These are phyloP conservation scores for Irpex lacteus DNA, from an alignment of 1,284 basidiomycete genomes.

Conservation along the genomic window DNA sequence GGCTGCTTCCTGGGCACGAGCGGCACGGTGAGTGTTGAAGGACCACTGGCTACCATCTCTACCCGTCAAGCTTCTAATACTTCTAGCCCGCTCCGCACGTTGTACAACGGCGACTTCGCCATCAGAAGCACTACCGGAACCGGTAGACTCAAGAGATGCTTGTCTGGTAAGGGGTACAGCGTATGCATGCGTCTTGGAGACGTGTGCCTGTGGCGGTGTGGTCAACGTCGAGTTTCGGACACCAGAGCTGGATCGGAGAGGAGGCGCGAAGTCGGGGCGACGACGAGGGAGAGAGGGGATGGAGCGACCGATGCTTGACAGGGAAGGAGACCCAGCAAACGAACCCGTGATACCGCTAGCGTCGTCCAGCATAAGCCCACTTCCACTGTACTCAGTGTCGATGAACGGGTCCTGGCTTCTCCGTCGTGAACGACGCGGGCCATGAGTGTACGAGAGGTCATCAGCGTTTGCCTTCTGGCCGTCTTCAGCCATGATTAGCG, in stretches of 20 bases:
- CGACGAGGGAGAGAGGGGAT: slow-evolving; percentile 63
- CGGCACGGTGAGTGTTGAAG: slow-evolving; percentile 16
- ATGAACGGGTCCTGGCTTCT: slow-evolving; percentile 35
- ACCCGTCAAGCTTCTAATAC: slow-evolving; percentile 42
- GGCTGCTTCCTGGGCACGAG: slow-evolving; percentile 22
- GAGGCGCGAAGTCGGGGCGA: slow-evolving; percentile 55
- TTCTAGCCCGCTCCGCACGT: slow-evolving; percentile 44
- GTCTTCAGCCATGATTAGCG: slow-evolving; percentile 26
- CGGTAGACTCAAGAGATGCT: slow-evolving; percentile 21
- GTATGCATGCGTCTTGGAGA: slow-evolving; percentile 8
- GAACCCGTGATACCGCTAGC: slow-evolving; percentile 14
- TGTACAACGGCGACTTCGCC: slow-evolving; percentile 44
- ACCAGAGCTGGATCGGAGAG: slow-evolving; percentile 3
- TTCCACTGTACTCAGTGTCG: slow-evolving; percentile 39
- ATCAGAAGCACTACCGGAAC: slow-evolving; percentile 32
- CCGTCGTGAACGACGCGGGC: slow-evolving; percentile 7
- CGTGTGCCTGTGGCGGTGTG: slow-evolving; percentile 18
- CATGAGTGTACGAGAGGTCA: slow-evolving; percentile 16
- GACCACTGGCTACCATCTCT: slow-evolving; percentile 32
- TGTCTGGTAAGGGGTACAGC: slow-evolving; percentile 8
- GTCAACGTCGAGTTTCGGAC: slow-evolving; percentile 7
- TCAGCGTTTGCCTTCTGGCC: slow-evolving; percentile 16
- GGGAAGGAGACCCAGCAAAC: slow-evolving; percentile 51
- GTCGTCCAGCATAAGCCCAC: slow-evolving; percentile 24
- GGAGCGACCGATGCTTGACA: slow-evolving; percentile 58